Evolutionary conservation across 2,329 filamentous ascomycete species (phyloP).

Genomic region (Ceratocystis albifundus): DNA sequence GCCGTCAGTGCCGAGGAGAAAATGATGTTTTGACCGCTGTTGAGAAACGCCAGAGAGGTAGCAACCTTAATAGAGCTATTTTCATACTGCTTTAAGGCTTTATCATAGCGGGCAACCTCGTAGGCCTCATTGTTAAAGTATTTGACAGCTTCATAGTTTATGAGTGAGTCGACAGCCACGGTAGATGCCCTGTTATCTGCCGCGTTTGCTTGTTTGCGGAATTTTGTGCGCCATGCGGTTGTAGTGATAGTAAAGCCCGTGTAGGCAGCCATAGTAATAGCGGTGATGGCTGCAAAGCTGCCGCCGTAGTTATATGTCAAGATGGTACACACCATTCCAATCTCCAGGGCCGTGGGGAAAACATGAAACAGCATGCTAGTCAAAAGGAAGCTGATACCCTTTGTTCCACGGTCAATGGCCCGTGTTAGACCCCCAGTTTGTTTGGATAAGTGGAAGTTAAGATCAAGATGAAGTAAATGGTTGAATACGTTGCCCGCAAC

Average conservation of each 20-base stretch:
- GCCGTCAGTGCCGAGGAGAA: constrained; percentile 86
- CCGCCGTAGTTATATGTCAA: constrained; percentile 90
- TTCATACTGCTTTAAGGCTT: constrained; percentile 75
- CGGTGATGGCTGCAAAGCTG: constrained; percentile 84
- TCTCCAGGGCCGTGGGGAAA: constrained; percentile 84
- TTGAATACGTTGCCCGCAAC: constrained; percentile 89
- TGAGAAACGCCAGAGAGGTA: constrained; percentile 83
- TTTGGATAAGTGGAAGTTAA: constrained; percentile 86
- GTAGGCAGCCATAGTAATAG: constrained; percentile 83
- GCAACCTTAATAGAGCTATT: constrained; percentile 93
- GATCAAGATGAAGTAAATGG: constrained; percentile 75
- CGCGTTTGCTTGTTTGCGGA: constrained; percentile 85
- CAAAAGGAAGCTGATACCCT: constrained; percentile 92
- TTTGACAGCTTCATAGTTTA: constrained; percentile 98
- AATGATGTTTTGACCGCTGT: constrained; percentile 91
- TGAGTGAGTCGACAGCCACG: constrained; percentile 87
- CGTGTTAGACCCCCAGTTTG: constrained; percentile 90
- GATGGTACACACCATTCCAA: constrained; percentile 90
- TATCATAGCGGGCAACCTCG: constrained; percentile 82
- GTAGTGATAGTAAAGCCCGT: constrained; percentile 95
- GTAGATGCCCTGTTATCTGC: constrained; percentile 94
- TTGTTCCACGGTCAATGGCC: constrained; percentile 92
- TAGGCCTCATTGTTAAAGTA: constrained; percentile 99
- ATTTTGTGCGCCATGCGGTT: constrained; percentile 94
- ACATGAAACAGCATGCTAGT: constrained; percentile 99